Conservation (phyloP, 1,139 yeast genomes). For the Magnusiomyces ingens region DNA sequence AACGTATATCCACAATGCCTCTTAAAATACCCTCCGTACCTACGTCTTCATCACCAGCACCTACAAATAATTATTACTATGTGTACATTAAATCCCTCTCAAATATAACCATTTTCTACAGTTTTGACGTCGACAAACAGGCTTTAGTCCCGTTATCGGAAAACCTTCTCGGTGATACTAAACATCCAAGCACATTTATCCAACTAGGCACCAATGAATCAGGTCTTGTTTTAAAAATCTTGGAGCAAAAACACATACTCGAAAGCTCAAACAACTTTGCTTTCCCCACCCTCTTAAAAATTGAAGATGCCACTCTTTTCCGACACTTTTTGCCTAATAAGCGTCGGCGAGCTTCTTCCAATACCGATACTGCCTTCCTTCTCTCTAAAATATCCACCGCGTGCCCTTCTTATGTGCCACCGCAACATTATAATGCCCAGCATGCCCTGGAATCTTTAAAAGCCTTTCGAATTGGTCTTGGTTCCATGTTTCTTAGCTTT, state of each 20-base stretch:
- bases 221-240: background rate
- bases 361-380: background rate
- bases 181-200: background rate
- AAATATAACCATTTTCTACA: background rate
- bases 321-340: slow-evolving; percentile 1
- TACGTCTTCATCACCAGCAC: too few relatives aligned
- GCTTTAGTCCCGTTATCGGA: background rate
- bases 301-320: background rate
- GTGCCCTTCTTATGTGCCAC: slow-evolving; percentile 4
- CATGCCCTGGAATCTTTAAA: background rate
- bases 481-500: slow-evolving; percentile 3
- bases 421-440: too few relatives aligned
- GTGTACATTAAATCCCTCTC: background rate
- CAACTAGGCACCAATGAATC: background rate
- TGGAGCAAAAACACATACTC: background rate
- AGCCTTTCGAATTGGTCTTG: background rate
- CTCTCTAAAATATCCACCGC: background rate
- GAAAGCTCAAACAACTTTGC: background rate
- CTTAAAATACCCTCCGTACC: too few relatives aligned
- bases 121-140: background rate
- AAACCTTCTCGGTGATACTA: background rate
- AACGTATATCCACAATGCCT: too few relatives aligned
- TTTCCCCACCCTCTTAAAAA: background rate
- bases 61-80: background rate
- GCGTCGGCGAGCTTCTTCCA: background rate